Percentiles rank a stretch among this genome's conserved stretches.
phyloP scores from a whole-genome alignment of 2,329 filamentous ascomycete species.

The Epichloe typhina region DNA sequence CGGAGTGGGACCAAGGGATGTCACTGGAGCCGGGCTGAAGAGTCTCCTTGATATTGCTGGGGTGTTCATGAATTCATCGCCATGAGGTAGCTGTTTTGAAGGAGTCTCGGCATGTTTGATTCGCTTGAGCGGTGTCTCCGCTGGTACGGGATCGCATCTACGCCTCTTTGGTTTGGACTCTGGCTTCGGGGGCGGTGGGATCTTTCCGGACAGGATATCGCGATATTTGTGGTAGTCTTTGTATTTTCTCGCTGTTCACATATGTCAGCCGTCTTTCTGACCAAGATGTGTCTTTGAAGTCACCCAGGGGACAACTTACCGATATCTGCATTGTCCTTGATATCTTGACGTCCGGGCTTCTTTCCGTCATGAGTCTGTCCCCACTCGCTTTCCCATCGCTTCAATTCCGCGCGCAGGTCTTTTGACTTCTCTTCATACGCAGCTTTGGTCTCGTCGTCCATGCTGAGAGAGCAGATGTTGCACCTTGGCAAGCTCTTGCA shows the following conservation, averaged over 20 bases:
- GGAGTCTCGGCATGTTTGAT: conserved; percentile 34
- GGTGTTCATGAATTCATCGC: conserved; percentile 35
- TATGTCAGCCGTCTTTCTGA: background rate
- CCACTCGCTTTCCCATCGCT: conserved; percentile 62
- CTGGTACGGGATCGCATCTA: conserved; percentile 20
- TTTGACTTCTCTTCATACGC: conserved; percentile 37
- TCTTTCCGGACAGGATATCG: conserved; percentile 43
- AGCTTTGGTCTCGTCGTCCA: conserved; percentile 33
- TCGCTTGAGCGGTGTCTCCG: conserved; percentile 39
- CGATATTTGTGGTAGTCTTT: conserved; percentile 60
- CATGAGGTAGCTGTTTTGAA: conserved; percentile 24
- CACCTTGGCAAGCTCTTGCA: background rate
- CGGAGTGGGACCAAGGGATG: conserved; percentile 62
- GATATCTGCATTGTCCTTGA: conserved; percentile 59
- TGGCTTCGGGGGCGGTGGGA: conserved; percentile 22
- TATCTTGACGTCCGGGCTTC: conserved; percentile 62
- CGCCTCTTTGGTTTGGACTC: conserved; percentile 25
- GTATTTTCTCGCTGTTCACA: conserved; percentile 51
- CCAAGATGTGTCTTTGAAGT: too few relatives aligned
- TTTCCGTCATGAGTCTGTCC: conserved; percentile 46
- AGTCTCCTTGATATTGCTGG: conserved; percentile 44
- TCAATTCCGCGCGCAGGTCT: conserved; percentile 54
- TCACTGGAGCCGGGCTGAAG: conserved; percentile 45
- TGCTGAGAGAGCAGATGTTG: conserved; percentile 12
- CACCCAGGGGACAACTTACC: conserved; percentile 33